Evolutionary conservation across 176 grass and related monocot genomes (phyloP).

Genomic region (Ananas comosus): DNA sequence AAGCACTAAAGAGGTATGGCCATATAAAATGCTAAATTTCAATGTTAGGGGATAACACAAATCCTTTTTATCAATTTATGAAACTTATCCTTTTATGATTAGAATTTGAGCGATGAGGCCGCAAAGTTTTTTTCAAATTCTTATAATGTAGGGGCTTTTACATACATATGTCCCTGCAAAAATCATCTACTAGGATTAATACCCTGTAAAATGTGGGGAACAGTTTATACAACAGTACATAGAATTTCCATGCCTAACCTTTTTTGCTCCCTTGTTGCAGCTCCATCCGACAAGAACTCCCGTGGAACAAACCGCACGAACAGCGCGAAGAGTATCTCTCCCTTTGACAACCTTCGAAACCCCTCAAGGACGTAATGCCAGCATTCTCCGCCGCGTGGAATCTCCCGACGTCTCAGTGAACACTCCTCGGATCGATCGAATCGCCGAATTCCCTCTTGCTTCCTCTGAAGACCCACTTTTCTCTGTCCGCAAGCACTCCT

Average conservation of each 20-base stretch:
- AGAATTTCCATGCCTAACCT: background rate
- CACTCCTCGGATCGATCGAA: constrained; percentile 71
- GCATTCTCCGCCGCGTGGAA: constrained; percentile 38
- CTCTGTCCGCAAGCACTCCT: constrained; percentile 19
- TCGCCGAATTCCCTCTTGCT: constrained; percentile 75
- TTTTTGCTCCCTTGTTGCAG: background rate
- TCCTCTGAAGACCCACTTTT: constrained; percentile 39
- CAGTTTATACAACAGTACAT: too few relatives aligned
- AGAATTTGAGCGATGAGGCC: too few relatives aligned
- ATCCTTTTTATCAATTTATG: background rate
- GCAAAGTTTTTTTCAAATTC: too few relatives aligned
- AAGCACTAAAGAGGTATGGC: constrained; percentile 38
- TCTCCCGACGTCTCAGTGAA: constrained; percentile 92
- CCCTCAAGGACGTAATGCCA: constrained; percentile 11
- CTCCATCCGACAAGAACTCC: constrained; percentile 17
- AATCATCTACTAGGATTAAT: too few relatives aligned
- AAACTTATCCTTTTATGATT: background rate
- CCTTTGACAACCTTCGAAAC: constrained; percentile 28
- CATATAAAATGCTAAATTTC: background rate
- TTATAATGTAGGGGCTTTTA: too few relatives aligned
- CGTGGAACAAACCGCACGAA: constrained; percentile 9
- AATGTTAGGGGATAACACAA: background rate
- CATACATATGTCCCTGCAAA: too few relatives aligned
- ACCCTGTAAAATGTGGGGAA: too few relatives aligned
- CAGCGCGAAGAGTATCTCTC: constrained; percentile 43